phyloP scores from a whole-genome alignment of 208 protist species.

The Acanthamoeba triangularis region DNA sequence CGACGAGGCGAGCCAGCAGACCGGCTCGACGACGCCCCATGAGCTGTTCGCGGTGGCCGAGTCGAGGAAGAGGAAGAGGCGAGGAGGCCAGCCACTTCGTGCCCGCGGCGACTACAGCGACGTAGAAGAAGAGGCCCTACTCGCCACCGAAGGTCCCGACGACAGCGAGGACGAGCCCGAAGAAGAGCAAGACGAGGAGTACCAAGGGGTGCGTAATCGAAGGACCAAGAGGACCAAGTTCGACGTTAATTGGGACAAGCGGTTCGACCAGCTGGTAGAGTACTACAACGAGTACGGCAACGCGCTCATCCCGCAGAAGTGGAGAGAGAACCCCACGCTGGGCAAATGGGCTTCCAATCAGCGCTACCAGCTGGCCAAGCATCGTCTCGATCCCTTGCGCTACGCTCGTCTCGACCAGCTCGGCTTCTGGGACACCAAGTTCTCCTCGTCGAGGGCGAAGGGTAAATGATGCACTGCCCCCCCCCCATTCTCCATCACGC shows the following conservation, averaged over 20 bases:
- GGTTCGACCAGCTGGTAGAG: background rate
- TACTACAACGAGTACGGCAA: background rate
- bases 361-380: constrained; percentile 3
- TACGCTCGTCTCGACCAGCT: background rate
- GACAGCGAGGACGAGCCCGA: background rate
- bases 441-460: background rate
- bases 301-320: constrained; percentile 38
- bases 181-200: background rate
- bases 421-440: constrained; percentile 40
- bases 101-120: background rate
- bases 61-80: too few species aligned
- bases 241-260: background rate
- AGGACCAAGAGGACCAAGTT: constrained; percentile 35
- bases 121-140: background rate
- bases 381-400: background rate
- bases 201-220: background rate
- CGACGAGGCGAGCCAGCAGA: too few species aligned
- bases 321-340: background rate
- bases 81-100: too few species aligned
- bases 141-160: background rate
- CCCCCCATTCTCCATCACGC: too few species aligned
- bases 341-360: constrained; percentile 52
- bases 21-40: too few species aligned
- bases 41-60: too few species aligned
- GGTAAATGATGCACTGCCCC: too few species aligned